These are phyloP conservation scores for Suillus luteus DNA, from an alignment of 768 basidiomycete genomes.

Conservation along the genomic window DNA sequence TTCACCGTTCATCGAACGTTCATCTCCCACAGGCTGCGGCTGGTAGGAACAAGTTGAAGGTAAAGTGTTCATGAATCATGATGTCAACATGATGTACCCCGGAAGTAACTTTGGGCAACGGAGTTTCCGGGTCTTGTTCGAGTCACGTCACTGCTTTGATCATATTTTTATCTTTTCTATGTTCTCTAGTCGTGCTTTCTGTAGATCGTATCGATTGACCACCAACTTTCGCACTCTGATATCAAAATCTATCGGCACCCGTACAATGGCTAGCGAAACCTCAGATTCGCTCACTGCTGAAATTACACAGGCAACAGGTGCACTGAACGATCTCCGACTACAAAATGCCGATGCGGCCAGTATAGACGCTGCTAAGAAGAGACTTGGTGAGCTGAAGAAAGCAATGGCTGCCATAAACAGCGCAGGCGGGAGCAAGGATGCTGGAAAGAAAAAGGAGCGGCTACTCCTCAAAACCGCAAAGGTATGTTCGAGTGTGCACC, in stretches of 20 bases:
- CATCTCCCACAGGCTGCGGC: too few species aligned
- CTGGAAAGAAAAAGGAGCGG: conserved; percentile 64
- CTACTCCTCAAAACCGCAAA: conserved; percentile 93
- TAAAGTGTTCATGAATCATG: too few species aligned
- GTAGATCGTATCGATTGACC: conserved; percentile 9
- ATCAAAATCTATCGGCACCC: conserved; percentile 10
- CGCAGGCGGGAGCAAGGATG: conserved; percentile 40
- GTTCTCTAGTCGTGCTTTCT: conserved; percentile 3
- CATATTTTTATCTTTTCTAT: conserved; percentile 8
- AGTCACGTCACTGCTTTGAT: conserved; percentile 1
- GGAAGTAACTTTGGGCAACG: not conserved
- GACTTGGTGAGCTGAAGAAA: conserved; percentile 69
- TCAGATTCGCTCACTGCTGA: conserved; percentile 50
- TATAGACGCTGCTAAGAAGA: conserved; percentile 67
- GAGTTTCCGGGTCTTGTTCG: conserved; percentile 1
- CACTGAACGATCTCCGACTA: conserved; percentile 63
- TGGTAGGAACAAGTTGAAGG: not conserved
- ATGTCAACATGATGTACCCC: conserved; percentile 1
- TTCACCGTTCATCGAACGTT: too few species aligned
- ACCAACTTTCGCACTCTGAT: not conserved
- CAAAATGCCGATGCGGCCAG: conserved; percentile 51
- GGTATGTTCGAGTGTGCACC: conserved; percentile 46
- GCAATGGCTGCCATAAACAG: conserved; percentile 45
- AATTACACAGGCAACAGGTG: conserved; percentile 54
- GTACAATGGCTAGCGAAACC: conserved; percentile 39